Conservation (phyloP, 768 basidiomycete genomes). For the Chalciporus pseudorubinellus region DNA sequence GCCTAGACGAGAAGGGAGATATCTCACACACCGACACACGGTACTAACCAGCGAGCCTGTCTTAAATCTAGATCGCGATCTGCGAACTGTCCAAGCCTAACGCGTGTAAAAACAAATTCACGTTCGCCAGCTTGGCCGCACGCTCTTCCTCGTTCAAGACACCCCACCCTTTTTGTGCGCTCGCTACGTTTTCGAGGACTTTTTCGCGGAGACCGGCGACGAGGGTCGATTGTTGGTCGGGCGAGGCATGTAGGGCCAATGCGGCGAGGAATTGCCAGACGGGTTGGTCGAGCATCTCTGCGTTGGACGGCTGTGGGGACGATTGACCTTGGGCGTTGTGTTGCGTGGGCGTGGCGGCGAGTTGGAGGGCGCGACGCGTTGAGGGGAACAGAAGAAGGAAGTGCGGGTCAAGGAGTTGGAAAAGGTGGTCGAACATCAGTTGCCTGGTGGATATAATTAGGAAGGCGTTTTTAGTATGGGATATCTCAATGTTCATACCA, state of each 20-base stretch:
- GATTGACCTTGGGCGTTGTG: slow-evolving; percentile 46
- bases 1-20: neutral
- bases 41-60: neutral
- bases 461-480: neutral
- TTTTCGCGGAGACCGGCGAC: slow-evolving; percentile 88
- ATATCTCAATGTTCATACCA: slow-evolving; percentile 49
- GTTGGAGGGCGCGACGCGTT: slow-evolving; percentile 58
- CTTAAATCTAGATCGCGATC: slow-evolving; percentile 46
- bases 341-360: slow-evolving; percentile 34
- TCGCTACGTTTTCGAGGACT: slow-evolving; percentile 85
- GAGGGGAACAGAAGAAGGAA: slow-evolving; percentile 88
- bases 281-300: slow-evolving; percentile 77
- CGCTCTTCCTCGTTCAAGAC: slow-evolving; percentile 69
- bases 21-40: neutral
- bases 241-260: slow-evolving; percentile 77
- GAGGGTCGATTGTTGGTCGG: slow-evolving; percentile 85
- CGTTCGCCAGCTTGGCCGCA: slow-evolving; percentile 80
- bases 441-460: slow-evolving; percentile 53
- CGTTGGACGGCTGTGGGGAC: slow-evolving; percentile 56
- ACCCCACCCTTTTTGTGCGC: slow-evolving; percentile 70
- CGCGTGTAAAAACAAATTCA: slow-evolving; percentile 87
- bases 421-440: slow-evolving; percentile 83
- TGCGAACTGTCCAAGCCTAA: slow-evolving; percentile 72
- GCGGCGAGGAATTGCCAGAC: slow-evolving; percentile 96
- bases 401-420: slow-evolving; percentile 74